phyloP scores from a whole-genome alignment of 208 protist species.

The Acanthamoeba royreba region DNA sequence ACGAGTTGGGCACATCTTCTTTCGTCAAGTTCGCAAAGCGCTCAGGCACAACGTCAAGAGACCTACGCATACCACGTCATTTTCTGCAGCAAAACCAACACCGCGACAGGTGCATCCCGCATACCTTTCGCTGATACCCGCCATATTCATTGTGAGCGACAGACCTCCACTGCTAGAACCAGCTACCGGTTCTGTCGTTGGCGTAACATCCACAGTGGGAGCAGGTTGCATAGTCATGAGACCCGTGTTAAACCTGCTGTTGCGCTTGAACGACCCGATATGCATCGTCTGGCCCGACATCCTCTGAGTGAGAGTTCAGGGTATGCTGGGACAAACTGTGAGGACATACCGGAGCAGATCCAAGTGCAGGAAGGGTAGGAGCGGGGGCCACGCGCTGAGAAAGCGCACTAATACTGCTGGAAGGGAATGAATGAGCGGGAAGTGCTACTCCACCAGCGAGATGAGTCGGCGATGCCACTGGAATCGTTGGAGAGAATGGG shows the following conservation, averaged over 20 bases:
- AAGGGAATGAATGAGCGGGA: too few relatives aligned
- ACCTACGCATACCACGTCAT: neutral
- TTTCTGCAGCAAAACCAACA: neutral
- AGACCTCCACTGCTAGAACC: neutral
- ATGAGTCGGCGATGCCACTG: neutral
- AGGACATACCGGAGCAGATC: neutral
- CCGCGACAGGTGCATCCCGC: neutral
- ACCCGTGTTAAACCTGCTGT: neutral
- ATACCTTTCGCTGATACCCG: neutral
- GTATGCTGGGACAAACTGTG: neutral
- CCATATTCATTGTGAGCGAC: neutral
- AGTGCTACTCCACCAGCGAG: too few relatives aligned
- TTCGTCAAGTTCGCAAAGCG: conserved; percentile 16
- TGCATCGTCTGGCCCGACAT: neutral
- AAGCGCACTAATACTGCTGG: too few relatives aligned
- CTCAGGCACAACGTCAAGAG: neutral
- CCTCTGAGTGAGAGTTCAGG: neutral
- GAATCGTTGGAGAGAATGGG: neutral
- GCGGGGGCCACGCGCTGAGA: too few relatives aligned
- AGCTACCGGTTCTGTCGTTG: neutral
- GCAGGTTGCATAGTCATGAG: neutral
- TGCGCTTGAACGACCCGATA: conserved; percentile 29
- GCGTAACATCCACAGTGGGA: neutral
- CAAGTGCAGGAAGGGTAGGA: too few relatives aligned
- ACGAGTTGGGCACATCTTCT: conserved; percentile 24